Evolutionary conservation across 2,329 filamentous ascomycete genomes (phyloP).

Genomic region (Colletotrichum zoysiae): DNA sequence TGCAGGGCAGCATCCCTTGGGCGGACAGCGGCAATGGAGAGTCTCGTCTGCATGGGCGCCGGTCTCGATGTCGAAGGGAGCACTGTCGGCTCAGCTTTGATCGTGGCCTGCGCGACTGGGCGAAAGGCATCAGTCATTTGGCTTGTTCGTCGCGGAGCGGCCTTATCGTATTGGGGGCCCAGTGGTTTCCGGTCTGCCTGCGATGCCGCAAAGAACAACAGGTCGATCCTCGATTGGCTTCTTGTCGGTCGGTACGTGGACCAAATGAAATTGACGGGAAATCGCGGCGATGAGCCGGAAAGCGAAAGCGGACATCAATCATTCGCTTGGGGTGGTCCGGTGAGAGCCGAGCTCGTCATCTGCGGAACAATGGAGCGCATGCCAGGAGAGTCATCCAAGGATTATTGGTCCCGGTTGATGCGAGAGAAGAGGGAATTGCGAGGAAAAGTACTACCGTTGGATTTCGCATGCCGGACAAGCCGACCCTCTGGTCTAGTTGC

Average conservation of each 20-base stretch:
- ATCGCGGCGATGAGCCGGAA: background rate
- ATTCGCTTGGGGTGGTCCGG: background rate
- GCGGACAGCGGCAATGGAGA: background rate
- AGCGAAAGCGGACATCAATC: accelerated
- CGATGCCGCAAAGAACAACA: background rate
- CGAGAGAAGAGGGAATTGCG: too few species aligned
- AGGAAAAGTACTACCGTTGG: too few species aligned
- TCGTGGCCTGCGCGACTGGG: constrained; percentile 8
- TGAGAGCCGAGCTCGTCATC: background rate
- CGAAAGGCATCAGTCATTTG: background rate
- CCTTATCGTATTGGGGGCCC: background rate
- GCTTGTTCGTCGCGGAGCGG: background rate
- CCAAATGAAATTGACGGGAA: background rate
- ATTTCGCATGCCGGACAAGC: too few species aligned
- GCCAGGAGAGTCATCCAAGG: background rate
- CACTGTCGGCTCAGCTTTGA: background rate
- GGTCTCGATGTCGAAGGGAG: background rate
- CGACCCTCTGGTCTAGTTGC: too few species aligned
- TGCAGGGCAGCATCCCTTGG: background rate
- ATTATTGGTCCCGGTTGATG: too few species aligned
- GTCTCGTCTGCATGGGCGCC: background rate
- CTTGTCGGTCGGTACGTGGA: constrained; percentile 3
- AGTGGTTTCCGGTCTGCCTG: background rate
- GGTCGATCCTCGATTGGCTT: background rate
- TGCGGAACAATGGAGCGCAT: background rate